Conservation (phyloP, 495 filamentous ascomycete species). For the Pyronema domesticum region DNA sequence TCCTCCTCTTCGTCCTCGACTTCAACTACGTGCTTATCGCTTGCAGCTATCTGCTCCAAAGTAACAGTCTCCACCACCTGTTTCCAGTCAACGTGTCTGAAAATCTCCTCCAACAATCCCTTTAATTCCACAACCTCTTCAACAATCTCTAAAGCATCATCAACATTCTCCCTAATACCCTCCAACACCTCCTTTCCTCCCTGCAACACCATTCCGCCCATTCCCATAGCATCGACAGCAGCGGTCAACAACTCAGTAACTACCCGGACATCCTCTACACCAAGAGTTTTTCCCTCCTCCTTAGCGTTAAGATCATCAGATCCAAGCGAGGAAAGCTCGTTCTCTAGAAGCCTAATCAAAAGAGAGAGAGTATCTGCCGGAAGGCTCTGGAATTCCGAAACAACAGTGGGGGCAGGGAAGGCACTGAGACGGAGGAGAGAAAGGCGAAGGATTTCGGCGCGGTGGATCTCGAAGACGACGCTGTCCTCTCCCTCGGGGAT, state of each 20-base stretch:
- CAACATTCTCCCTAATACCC: constrained; percentile 11
- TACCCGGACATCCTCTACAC: constrained; percentile 18
- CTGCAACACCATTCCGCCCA: constrained; percentile 15
- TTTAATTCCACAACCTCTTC: constrained; percentile 20
- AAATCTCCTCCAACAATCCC: constrained; percentile 21
- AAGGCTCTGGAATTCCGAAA: constrained; percentile 10
- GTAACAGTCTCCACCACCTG: background rate
- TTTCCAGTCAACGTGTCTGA: constrained; percentile 17
- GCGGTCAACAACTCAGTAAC: constrained; percentile 16
- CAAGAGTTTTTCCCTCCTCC: constrained; percentile 7
- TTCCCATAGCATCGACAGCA: constrained; percentile 18
- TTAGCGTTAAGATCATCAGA: background rate
- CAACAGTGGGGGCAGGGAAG: constrained; percentile 11
- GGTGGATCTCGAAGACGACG: constrained; percentile 15
- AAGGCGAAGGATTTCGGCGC: constrained; percentile 10
- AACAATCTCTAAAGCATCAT: constrained; percentile 15
- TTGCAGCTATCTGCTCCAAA: background rate
- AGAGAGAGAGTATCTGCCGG: constrained; percentile 9
- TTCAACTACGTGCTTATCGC: background rate
- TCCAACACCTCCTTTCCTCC: constrained; percentile 11
- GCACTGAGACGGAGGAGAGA: constrained; percentile 14
- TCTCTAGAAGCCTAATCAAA: constrained; percentile 15
- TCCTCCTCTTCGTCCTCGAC: background rate
- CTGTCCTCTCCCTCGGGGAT: constrained; percentile 3
- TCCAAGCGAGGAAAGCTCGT: constrained; percentile 12